Evolutionary conservation across 768 basidiomycete species (phyloP).

Genomic region (Lentinula sp.): DNA sequence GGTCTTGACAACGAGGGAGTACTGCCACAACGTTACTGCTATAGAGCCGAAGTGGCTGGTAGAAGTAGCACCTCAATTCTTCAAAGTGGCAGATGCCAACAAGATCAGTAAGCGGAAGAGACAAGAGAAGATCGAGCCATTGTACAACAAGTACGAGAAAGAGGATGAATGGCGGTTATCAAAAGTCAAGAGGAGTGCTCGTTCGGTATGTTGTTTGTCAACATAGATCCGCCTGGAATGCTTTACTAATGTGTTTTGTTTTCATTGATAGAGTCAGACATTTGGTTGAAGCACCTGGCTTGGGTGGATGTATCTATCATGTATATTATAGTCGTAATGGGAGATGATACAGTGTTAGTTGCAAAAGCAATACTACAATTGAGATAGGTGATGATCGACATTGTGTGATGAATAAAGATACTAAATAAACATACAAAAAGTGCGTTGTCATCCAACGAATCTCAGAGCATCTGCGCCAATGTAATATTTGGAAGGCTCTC

Average conservation of each 20-base stretch:
- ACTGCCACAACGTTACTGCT: conserved; percentile 88
- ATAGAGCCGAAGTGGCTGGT: conserved; percentile 98
- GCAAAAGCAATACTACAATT: neutral
- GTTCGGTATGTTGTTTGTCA: conserved; percentile 47
- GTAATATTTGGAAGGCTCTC: conserved; percentile 79
- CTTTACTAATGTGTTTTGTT: neutral
- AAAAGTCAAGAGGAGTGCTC: conserved; percentile 85
- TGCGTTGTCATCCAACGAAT: conserved; percentile 53
- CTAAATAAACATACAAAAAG: neutral
- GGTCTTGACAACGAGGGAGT: conserved; percentile 93
- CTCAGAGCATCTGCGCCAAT: conserved; percentile 73
- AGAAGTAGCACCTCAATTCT: conserved; percentile 97
- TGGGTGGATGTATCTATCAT: conserved; percentile 5
- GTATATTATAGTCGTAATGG: neutral
- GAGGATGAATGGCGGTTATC: conserved; percentile 93
- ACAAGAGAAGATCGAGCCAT: conserved; percentile 94
- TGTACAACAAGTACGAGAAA: conserved; percentile 94
- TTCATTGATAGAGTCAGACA: conserved; percentile 66
- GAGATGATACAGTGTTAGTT: neutral
- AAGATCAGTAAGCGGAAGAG: conserved; percentile 96
- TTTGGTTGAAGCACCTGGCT: conserved; percentile 53
- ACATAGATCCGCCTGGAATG: neutral
- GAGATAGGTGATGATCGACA: neutral
- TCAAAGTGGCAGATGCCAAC: conserved; percentile 96
- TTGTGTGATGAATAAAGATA: neutral